Evolutionary conservation across 768 basidiomycete genomes (phyloP).

Genomic region (Kwoniella europaea): DNA sequence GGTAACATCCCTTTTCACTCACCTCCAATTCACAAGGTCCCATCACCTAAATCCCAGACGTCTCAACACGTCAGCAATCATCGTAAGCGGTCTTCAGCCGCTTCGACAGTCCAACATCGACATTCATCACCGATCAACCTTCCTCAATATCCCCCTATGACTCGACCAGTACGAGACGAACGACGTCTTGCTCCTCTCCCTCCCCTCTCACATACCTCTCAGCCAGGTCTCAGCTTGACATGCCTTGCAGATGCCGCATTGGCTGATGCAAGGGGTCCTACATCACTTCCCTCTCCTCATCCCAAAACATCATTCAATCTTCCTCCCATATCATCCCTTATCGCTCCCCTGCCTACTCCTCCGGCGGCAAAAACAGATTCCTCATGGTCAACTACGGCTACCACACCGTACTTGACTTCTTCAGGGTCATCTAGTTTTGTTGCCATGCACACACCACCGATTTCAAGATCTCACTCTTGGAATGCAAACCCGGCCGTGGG

Average conservation of each 20-base stretch:
- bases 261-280: neutral
- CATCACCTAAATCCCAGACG: neutral
- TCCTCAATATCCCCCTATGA: neutral
- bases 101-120: neutral
- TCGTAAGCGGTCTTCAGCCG: neutral
- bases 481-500: neutral
- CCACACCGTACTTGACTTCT: neutral
- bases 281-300: neutral
- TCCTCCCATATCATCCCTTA: slow-evolving; percentile 13
- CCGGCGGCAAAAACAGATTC: neutral
- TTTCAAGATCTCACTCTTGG: neutral
- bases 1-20: neutral
- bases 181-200: slow-evolving; percentile 1
- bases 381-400: too few relatives aligned
- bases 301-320: slow-evolving; percentile 2
- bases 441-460: neutral
- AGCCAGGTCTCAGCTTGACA: neutral
- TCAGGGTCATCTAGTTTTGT: slow-evolving; percentile 2
- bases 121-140: neutral
- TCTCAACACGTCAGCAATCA: neutral
- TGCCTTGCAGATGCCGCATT: slow-evolving; percentile 17
- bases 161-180: slow-evolving; percentile 1
- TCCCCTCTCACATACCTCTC: neutral
- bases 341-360: neutral
- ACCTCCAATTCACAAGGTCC: neutral